These are phyloP conservation scores for Fusarium pseudocircinatum DNA, from an alignment of 2,329 filamentous ascomycete genomes.

Conservation along the genomic window DNA sequence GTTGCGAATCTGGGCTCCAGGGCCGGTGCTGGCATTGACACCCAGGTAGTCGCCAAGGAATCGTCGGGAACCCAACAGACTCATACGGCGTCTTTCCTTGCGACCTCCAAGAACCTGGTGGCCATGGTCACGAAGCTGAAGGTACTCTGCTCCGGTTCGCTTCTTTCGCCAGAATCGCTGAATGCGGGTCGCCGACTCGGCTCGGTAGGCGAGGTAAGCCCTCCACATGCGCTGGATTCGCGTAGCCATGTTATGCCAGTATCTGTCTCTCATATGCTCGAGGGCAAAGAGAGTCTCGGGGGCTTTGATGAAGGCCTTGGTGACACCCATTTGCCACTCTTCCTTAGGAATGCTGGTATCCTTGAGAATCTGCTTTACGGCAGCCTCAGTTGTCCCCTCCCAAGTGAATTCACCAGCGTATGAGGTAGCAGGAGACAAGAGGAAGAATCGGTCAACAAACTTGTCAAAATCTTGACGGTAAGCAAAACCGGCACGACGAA, in stretches of 20 bases:
- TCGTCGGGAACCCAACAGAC: constrained; percentile 87
- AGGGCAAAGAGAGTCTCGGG: constrained; percentile 96
- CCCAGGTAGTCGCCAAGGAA: constrained; percentile 97
- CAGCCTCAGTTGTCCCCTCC: constrained; percentile 87
- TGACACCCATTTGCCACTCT: constrained; percentile 96
- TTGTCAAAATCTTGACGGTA: constrained; percentile 98
- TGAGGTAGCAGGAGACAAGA: constrained; percentile 91
- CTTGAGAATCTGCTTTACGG: constrained; percentile 91
- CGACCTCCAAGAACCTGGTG: constrained; percentile 82
- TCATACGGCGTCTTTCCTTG: constrained; percentile 92
- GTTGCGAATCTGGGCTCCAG: constrained; percentile 81
- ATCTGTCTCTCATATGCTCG: constrained; percentile 96
- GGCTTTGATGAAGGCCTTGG: constrained; percentile 98
- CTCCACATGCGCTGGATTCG: constrained; percentile 97
- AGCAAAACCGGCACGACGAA: constrained; percentile 94
- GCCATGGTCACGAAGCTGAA: constrained; percentile 88
- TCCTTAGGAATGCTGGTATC: constrained; percentile 95
- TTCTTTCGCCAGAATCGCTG: constrained; percentile 96
- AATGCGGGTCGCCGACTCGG: constrained; percentile 91
- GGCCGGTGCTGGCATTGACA: constrained; percentile 80
- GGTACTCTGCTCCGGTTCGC: constrained; percentile 87
- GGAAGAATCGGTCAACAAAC: constrained; percentile 96
- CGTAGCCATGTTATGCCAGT: constrained; percentile 99
- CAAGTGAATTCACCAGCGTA: constrained; percentile 98
- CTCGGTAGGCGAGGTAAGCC: constrained; percentile 91